These are phyloP conservation scores for Chlorociboria aeruginascens DNA, from an alignment of 495 filamentous ascomycete species.

Conservation along the genomic window DNA sequence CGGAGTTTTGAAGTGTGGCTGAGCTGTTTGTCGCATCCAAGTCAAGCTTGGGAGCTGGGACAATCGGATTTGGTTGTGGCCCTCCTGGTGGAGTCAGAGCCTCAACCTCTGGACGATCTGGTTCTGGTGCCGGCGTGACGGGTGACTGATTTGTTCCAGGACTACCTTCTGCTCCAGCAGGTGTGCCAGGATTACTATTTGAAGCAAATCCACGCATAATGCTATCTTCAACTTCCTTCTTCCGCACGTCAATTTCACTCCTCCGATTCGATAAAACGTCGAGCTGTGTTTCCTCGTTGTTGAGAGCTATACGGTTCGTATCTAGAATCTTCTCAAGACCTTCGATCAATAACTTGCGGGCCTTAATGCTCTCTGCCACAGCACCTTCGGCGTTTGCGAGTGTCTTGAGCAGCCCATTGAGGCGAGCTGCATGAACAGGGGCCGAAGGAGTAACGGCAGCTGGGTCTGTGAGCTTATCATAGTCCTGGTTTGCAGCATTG, in stretches of 20 bases:
- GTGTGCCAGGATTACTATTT: conserved; percentile 28
- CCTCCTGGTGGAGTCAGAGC: conserved; percentile 65
- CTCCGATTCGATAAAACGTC: conserved; percentile 47
- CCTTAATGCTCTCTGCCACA: conserved; percentile 81
- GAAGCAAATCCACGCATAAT: conserved; percentile 71
- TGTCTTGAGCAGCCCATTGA: conserved; percentile 74
- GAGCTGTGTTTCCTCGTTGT: conserved; percentile 51
- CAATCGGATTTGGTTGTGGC: conserved; percentile 22
- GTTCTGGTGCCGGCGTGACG: conserved; percentile 32
- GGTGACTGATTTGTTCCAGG: conserved; percentile 18
- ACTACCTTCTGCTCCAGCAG: conserved; percentile 22
- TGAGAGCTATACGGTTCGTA: conserved; percentile 56
- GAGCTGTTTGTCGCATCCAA: conserved; percentile 23
- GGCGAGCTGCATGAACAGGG: conserved; percentile 83
- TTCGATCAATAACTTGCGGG: conserved; percentile 61
- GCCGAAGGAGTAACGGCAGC: conserved; percentile 52
- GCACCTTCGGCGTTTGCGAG: conserved; percentile 87
- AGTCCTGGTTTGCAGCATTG: conserved; percentile 63
- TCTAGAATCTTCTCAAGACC: conserved; percentile 75
- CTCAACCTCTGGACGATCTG: conserved; percentile 65
- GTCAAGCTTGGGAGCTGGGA: conserved; percentile 17
- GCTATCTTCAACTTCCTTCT: conserved; percentile 74
- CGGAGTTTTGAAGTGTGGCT: neutral
- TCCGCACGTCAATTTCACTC: conserved; percentile 57
- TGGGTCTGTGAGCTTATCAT: conserved; percentile 66